Evolutionary conservation across 2,329 filamentous ascomycete genomes (phyloP).

Genomic region (Penicillium sp.): DNA sequence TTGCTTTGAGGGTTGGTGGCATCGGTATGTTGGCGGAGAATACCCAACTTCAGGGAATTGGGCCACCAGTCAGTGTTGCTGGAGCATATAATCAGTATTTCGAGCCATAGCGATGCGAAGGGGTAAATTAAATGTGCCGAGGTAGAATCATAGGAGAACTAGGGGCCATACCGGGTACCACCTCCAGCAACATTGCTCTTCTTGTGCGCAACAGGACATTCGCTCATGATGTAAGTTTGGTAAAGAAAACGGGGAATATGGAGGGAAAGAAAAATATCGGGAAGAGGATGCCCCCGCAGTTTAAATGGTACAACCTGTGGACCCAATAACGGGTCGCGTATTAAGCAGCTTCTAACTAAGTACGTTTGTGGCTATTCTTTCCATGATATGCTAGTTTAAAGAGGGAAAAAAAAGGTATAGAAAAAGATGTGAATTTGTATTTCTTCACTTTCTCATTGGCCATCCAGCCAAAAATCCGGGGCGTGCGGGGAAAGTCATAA

Average conservation of each 20-base stretch:
- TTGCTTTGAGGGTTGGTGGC: slow-evolving; percentile 61
- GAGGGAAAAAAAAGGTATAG: background rate
- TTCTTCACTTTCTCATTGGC: slow-evolving; percentile 1
- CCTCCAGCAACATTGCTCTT: slow-evolving; percentile 50
- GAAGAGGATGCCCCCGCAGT: slow-evolving; percentile 4
- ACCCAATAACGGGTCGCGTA: slow-evolving; percentile 2
- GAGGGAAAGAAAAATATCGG: background rate
- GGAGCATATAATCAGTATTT: background rate
- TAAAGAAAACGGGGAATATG: background rate
- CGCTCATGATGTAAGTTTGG: slow-evolving; percentile 20
- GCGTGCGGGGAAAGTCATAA: slow-evolving; percentile 7
- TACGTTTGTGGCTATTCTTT: background rate
- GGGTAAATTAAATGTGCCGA: background rate
- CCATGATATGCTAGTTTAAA: background rate
- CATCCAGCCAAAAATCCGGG: background rate
- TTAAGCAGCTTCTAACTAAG: background rate
- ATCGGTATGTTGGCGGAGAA: slow-evolving; percentile 68
- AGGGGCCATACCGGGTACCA: slow-evolving; percentile 50
- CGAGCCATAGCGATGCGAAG: background rate
- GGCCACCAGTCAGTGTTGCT: slow-evolving; percentile 73
- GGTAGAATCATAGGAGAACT: background rate
- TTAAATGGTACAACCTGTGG: slow-evolving; percentile 4
- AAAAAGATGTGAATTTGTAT: background rate
- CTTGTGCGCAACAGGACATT: slow-evolving; percentile 29
- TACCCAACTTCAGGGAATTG: slow-evolving; percentile 62